phyloP scores from a whole-genome alignment of 106 monocot species.

The Triglochin maritima region DNA sequence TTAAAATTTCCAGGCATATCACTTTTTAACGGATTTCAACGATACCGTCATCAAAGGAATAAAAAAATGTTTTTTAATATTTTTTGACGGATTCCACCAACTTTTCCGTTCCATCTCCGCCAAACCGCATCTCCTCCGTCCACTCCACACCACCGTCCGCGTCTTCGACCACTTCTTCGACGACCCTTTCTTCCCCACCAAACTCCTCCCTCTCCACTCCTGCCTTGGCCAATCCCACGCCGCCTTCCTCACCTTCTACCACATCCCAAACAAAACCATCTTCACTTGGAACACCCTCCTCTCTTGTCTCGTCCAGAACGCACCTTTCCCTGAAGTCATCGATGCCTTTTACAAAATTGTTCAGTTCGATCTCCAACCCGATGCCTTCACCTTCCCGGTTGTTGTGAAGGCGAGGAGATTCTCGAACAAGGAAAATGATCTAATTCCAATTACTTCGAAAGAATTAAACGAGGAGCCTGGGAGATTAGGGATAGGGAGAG shows the following conservation, averaged over 20 bases:
- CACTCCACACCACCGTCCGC: constrained; percentile 42
- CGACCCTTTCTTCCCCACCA: constrained; percentile 30
- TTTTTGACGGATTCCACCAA: constrained; percentile 7
- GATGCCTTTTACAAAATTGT: constrained; percentile 27
- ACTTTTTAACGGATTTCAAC: too few relatives aligned
- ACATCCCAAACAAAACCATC: constrained; percentile 17
- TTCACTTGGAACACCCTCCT: constrained; percentile 49
- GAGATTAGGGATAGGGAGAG: not conserved
- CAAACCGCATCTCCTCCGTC: constrained; percentile 12
- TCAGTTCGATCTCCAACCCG: constrained; percentile 15
- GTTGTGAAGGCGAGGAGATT: too few relatives aligned
- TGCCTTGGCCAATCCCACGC: constrained; percentile 32
- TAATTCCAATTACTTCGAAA: too few relatives aligned
- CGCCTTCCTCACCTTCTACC: constrained; percentile 22
- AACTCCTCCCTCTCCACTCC: constrained; percentile 52
- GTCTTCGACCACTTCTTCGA: constrained; percentile 21
- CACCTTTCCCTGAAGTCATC: constrained; percentile 14
- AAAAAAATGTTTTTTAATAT: too few relatives aligned
- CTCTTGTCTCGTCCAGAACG: constrained; percentile 28
- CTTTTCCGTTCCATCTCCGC: constrained; percentile 25
- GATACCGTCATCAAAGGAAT: too few relatives aligned
- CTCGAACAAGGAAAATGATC: too few relatives aligned
- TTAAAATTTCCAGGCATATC: too few relatives aligned
- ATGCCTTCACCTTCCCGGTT: constrained; percentile 32
- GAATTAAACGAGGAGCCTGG: too few relatives aligned